Evolutionary conservation across 257 asterid species (phyloP), one percentile per base, ranked within the genome.

Genomic region (Haberlea rhodopensis): DNA sequence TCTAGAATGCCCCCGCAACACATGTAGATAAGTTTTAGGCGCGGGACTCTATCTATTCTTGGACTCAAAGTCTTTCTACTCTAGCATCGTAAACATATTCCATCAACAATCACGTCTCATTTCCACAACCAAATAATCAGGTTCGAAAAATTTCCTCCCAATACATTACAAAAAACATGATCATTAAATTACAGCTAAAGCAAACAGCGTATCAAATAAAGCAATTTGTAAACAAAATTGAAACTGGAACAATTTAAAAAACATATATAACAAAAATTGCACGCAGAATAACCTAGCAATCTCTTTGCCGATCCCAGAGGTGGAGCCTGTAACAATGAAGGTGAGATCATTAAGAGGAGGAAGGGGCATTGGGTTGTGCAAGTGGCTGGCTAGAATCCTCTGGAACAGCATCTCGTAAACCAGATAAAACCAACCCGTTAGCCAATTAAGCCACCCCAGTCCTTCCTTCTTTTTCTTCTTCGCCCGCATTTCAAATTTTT

Each of bases 251-350:
- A n/a, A n/a, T n/a, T n/a, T n/a, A 29, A 29, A 29, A 0, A 32
- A 32, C 8, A 13, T 5, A 3, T 49, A 10, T 1, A 51, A n/a
- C 0, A 32, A 19, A 51, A 53, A 1, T 5, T 20, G 20, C 1
- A 21, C 48, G 19, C 21, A 29, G 59, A 25, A 32, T 20, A 21
- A 74, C 80, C 97, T 85, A 48, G 96, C 99, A 22, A 81, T 87
- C 84, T 94, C 97, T 52, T 85, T 81, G 74, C 97, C 99, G 74
- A 94, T 94, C 67, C 99, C 97, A 32, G 96, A 90, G 51, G 99
- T 94, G 77, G 95, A 87, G 71, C 99, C 99, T 19, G 99, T 94
- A 74, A 94, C 95, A 55, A 94, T 63, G 79, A 85, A 87, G 53
- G 92, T 87, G 75, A 79, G 86, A 19, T 84, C 92, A 65, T 84